Evolutionary conservation across 2,329 filamentous ascomycete genomes (phyloP).

Genomic region (Colletotrichum melonis): DNA sequence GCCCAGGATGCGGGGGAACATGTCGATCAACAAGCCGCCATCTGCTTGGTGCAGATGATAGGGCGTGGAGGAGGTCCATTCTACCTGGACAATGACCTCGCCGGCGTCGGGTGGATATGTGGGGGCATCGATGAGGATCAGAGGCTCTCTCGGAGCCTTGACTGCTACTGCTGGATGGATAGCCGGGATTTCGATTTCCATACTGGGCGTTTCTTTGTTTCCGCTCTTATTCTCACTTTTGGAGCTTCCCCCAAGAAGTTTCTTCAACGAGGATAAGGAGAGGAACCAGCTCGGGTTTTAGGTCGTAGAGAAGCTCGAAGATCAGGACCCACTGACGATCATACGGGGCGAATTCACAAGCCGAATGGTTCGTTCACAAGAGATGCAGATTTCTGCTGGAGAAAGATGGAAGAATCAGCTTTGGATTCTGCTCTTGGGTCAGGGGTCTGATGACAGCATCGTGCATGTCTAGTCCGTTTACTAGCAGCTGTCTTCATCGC

Average conservation of each 20-base stretch:
- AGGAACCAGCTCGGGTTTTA: not conserved
- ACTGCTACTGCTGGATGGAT: constrained; percentile 43
- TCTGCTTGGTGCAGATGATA: constrained; percentile 72
- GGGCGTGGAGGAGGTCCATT: constrained; percentile 71
- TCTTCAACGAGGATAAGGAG: not conserved
- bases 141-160: constrained; percentile 38
- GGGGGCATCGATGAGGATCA: constrained; percentile 39
- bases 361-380: not conserved
- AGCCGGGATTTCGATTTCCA: constrained; percentile 37
- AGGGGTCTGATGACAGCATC: constrained; percentile 33
- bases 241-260: not conserved
- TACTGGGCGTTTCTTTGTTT: not conserved
- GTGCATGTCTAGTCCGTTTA: constrained; percentile 26
- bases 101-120: constrained; percentile 49
- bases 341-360: not conserved
- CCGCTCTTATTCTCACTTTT: not conserved
- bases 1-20: constrained; percentile 62
- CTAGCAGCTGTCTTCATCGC: not conserved
- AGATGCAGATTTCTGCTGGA: not conserved
- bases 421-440: constrained; percentile 2
- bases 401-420: constrained; percentile 12
- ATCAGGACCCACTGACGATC: not conserved
- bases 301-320: not conserved
- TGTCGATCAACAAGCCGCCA: constrained; percentile 64
- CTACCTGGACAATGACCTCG: constrained; percentile 64